A percentile compares a stretch with the other conserved stretches of the same genome.
Conservation (phyloP, 768 basidiomycete species). For the Boletus vermiculosoides region DNA sequence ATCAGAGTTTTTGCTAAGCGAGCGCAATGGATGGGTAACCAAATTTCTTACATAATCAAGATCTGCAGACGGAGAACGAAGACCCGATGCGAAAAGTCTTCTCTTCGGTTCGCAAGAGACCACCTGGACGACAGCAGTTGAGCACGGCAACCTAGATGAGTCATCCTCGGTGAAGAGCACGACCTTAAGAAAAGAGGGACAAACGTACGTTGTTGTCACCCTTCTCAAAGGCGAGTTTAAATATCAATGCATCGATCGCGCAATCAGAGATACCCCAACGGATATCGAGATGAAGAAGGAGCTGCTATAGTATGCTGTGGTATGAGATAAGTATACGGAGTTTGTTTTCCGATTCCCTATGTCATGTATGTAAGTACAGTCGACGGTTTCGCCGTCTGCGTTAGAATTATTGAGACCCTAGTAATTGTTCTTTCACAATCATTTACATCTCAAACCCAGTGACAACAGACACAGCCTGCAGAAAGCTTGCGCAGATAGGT, state of each 20-base stretch:
- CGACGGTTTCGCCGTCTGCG: neutral
- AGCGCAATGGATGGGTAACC: neutral
- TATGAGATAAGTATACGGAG: too few relatives aligned
- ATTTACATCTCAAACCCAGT: neutral
- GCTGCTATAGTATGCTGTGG: too few relatives aligned
- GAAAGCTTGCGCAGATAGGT: too few relatives aligned
- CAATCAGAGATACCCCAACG: conserved; percentile 3
- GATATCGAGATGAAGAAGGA: conserved; percentile 1
- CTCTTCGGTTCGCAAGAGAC: conserved; percentile 12
- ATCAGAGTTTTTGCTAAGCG: conserved; percentile 8
- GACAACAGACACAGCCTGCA: too few relatives aligned
- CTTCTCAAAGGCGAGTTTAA: conserved; percentile 13
- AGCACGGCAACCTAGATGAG: conserved; percentile 10
- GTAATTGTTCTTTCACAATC: neutral
- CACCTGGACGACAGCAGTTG: conserved; percentile 23
- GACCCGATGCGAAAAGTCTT: neutral
- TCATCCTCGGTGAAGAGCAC: too few relatives aligned
- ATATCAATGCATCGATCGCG: conserved; percentile 14
- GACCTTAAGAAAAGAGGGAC: neutral
- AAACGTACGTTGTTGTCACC: conserved; percentile 16
- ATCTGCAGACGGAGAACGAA: too few relatives aligned
- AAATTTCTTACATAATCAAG: too few relatives aligned
- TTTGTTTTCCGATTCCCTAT: too few relatives aligned
- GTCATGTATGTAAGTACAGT: neutral
- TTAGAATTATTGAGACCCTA: neutral